phyloP scores from a whole-genome alignment of 1,284 basidiomycete species.

The Chiua sp. region DNA sequence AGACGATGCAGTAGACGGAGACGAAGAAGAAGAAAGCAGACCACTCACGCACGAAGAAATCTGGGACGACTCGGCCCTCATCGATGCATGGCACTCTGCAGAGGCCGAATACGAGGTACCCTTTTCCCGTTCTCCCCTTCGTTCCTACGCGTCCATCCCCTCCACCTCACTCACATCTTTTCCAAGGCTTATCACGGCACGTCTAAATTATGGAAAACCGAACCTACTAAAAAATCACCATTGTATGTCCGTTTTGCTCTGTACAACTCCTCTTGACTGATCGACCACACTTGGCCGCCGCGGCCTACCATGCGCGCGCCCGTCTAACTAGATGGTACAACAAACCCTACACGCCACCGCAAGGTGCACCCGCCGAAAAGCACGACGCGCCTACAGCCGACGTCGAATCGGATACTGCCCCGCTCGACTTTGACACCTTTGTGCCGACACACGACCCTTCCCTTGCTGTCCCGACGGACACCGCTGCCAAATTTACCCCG shows the following conservation, averaged over 20 bases:
- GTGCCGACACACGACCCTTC: constrained; percentile 71
- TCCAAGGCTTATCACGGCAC: constrained; percentile 67
- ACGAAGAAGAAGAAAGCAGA: constrained; percentile 56
- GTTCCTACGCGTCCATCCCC: background rate
- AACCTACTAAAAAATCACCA: constrained; percentile 69
- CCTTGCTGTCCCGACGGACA: constrained; percentile 32
- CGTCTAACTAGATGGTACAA: constrained; percentile 70
- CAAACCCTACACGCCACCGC: constrained; percentile 50
- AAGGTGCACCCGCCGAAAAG: constrained; percentile 19
- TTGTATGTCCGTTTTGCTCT: constrained; percentile 52
- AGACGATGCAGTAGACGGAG: constrained; percentile 28
- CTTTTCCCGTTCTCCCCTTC: constrained; percentile 8
- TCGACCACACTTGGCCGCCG: background rate
- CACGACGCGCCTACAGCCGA: background rate
- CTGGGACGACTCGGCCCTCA: constrained; percentile 83
- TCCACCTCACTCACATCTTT: constrained; percentile 5
- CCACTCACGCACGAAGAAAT: constrained; percentile 73
- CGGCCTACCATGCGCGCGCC: background rate
- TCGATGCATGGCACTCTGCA: constrained; percentile 82
- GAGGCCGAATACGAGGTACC: constrained; percentile 74
- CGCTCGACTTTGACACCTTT: constrained; percentile 71
- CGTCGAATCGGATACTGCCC: constrained; percentile 52
- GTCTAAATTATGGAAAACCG: constrained; percentile 71
- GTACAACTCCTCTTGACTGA: background rate
- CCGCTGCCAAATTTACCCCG: constrained; percentile 17